These are phyloP conservation scores for Fraxinus dipetala DNA, from an alignment of 305 asterid genomes.

Conservation along the genomic window DNA sequence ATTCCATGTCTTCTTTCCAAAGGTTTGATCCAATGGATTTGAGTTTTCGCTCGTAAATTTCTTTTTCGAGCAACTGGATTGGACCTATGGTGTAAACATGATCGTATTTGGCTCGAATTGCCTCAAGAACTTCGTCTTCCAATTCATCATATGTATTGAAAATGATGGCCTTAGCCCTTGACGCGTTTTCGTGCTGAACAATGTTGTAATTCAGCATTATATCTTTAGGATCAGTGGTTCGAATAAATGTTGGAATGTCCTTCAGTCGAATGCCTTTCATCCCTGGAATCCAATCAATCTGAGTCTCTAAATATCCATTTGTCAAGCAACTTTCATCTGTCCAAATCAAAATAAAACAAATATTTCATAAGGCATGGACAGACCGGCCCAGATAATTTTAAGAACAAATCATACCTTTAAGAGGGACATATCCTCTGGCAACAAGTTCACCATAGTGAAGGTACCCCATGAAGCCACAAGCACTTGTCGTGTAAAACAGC, in stretches of 20 bases:
- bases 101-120: slow-evolving; percentile 28
- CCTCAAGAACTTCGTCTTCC: slow-evolving; percentile 31
- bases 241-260: slow-evolving; percentile 48
- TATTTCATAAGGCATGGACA: not conserved
- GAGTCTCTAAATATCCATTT: slow-evolving; percentile 30
- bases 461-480: slow-evolving; percentile 37
- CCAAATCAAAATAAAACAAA: not conserved
- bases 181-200: slow-evolving; percentile 10
- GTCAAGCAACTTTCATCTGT: slow-evolving; percentile 32
- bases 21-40: slow-evolving; percentile 31
- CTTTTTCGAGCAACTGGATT: slow-evolving; percentile 25
- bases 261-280: slow-evolving; percentile 44
- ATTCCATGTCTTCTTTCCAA: slow-evolving; percentile 38
- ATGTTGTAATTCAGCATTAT: slow-evolving; percentile 40
- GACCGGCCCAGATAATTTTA: not conserved
- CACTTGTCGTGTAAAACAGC: slow-evolving; percentile 37
- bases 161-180: slow-evolving; percentile 33
- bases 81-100: slow-evolving; percentile 38
- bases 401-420: slow-evolving; percentile 27
- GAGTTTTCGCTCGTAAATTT: slow-evolving; percentile 17
- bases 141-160: slow-evolving; percentile 44
- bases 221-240: slow-evolving; percentile 39
- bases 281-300: slow-evolving; percentile 44
- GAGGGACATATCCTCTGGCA: slow-evolving; percentile 31
- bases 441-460: slow-evolving; percentile 28